Evolutionary conservation across 2,329 filamentous ascomycete species (phyloP).

Genomic region (Monilinia laxa): DNA sequence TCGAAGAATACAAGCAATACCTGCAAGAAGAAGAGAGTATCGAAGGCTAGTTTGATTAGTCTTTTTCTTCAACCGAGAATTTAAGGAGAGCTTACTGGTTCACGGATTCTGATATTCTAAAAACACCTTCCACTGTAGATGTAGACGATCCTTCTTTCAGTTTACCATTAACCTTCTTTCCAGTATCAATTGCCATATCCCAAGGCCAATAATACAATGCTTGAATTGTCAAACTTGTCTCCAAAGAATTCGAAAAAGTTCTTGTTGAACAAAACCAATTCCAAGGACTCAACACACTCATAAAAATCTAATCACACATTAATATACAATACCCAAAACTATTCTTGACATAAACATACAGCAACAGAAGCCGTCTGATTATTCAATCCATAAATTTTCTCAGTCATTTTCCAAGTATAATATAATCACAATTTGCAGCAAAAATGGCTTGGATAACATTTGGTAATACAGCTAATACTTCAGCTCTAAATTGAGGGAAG

Average conservation of each 20-base stretch:
- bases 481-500: constrained; percentile 56
- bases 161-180: background rate
- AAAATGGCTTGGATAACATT: constrained; percentile 74
- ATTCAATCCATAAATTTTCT: constrained; percentile 66
- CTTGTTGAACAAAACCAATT: constrained; percentile 94
- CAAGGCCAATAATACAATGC: constrained; percentile 88
- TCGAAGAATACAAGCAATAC: constrained; percentile 77
- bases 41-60: constrained; percentile 48
- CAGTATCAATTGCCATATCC: constrained; percentile 55
- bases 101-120: constrained; percentile 38
- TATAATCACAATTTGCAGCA: constrained; percentile 80
- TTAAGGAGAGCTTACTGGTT: constrained; percentile 36
- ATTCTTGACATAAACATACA: constrained; percentile 47
- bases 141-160: background rate
- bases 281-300: constrained; percentile 80
- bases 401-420: constrained; percentile 82
- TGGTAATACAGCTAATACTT: constrained; percentile 70
- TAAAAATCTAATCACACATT: constrained; percentile 55
- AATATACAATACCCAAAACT: constrained; percentile 4
- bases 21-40: constrained; percentile 70
- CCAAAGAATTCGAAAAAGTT: constrained; percentile 90
- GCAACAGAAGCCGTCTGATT: constrained; percentile 66
- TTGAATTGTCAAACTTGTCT: constrained; percentile 80
- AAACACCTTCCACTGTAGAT: constrained; percentile 18
- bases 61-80: background rate